Evolutionary conservation across 257 asterid genomes (phyloP).

Genomic region (Salvia splendens): DNA sequence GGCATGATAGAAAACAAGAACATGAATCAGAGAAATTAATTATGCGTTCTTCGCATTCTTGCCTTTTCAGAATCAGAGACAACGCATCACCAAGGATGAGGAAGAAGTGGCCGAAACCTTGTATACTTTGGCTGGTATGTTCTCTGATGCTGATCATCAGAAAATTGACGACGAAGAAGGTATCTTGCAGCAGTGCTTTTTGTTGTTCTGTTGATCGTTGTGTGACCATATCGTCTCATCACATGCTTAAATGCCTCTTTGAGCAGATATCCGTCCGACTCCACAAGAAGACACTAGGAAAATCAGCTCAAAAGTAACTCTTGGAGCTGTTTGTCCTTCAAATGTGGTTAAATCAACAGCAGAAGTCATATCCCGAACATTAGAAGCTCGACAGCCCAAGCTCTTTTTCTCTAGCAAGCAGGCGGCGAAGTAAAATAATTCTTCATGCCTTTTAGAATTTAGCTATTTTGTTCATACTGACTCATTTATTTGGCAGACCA

Average conservation of each 20-base stretch:
- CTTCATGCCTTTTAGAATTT: neutral
- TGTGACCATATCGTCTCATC: conserved; percentile 11
- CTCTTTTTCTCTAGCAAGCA: conserved; percentile 32
- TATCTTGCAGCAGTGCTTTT: conserved; percentile 9
- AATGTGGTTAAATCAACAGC: conserved; percentile 35
- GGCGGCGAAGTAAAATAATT: conserved; percentile 25
- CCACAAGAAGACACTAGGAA: conserved; percentile 31
- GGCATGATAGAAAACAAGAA: neutral
- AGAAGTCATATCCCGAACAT: conserved; percentile 32
- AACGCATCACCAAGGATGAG: conserved; percentile 85
- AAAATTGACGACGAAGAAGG: conserved; percentile 36
- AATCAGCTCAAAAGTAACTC: conserved; percentile 29
- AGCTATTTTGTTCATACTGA: conserved; percentile 20
- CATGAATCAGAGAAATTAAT: conserved; percentile 11
- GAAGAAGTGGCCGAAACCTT: conserved; percentile 91
- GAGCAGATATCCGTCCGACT: conserved; percentile 30
- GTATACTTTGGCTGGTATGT: conserved; percentile 60
- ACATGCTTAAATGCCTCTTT: conserved; percentile 21
- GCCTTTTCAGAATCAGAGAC: conserved; percentile 44
- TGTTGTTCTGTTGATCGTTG: conserved; percentile 8
- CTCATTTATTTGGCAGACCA: conserved; percentile 11
- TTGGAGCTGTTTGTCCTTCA: conserved; percentile 32
- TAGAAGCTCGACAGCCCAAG: conserved; percentile 35
- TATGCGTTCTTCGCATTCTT: conserved; percentile 18
- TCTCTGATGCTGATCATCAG: conserved; percentile 38